Evolutionary conservation across 2,329 filamentous ascomycete species (phyloP).

Genomic region (Chaetomium globosum): DNA sequence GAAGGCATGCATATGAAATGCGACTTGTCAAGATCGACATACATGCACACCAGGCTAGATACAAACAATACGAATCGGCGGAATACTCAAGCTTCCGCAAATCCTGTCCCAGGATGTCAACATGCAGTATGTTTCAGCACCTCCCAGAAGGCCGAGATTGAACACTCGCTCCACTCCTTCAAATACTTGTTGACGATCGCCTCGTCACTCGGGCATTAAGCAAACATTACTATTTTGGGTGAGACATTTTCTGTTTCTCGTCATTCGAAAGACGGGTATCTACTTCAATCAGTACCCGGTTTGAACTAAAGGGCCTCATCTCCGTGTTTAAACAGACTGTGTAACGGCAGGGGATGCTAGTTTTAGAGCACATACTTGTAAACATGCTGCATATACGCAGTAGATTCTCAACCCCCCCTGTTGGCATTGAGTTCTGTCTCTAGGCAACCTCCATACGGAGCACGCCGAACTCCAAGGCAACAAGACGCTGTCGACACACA

Average conservation of each 20-base stretch:
- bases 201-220: not conserved
- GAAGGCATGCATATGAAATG: not conserved
- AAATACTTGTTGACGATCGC: constrained; percentile 11
- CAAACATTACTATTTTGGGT: constrained; percentile 22
- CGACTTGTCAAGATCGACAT: constrained; percentile 4
- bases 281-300: not conserved
- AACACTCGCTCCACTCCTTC: constrained; percentile 8
- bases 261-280: not conserved
- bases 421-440: not conserved
- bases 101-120: not conserved
- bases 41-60: not conserved
- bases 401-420: not conserved
- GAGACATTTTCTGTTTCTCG: constrained; percentile 27
- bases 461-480: not conserved
- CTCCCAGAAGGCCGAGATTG: not conserved
- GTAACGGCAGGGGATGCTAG: not conserved
- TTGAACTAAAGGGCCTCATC: not conserved
- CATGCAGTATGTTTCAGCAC: constrained; percentile 11
- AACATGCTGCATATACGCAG: not conserved
- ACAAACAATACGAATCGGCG: not conserved
- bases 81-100: not conserved
- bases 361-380: too few relatives aligned
- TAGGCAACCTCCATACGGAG: not conserved
- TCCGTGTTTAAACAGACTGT: not conserved
- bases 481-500: not conserved